Evolutionary conservation across 139 green algal species (phyloP).

Genomic region (Chlamydomonas schloesseri): DNA sequence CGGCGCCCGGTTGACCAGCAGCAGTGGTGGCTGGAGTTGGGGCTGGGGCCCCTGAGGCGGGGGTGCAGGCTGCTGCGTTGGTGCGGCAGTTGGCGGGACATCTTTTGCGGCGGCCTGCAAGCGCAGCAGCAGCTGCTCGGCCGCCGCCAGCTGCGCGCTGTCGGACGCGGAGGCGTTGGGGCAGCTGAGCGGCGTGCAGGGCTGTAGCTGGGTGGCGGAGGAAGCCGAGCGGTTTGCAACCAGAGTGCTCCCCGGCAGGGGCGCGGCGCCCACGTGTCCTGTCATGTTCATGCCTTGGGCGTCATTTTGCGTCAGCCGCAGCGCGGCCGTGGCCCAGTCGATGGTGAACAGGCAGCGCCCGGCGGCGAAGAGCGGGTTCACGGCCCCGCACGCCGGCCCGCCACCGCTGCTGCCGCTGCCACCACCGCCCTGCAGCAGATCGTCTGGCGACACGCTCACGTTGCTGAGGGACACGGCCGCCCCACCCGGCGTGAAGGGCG

Average conservation of each 20-base stretch:
- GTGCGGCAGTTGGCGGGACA: too few species aligned
- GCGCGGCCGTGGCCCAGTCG: not conserved
- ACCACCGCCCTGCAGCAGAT: not conserved
- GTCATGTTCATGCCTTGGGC: too few species aligned
- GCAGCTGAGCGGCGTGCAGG: not conserved
- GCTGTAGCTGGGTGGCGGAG: not conserved
- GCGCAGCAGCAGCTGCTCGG: too few species aligned
- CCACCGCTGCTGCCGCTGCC: not conserved
- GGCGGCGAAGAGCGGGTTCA: conserved; percentile 23
- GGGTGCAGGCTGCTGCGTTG: too few species aligned
- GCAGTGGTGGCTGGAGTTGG: too few species aligned
- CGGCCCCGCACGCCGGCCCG: not conserved
- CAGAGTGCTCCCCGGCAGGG: not conserved
- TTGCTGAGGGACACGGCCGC: not conserved
- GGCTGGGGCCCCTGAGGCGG: too few species aligned
- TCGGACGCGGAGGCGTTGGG: not conserved
- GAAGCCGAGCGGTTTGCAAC: not conserved
- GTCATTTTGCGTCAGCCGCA: not conserved
- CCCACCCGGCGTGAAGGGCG: conserved; percentile 11
- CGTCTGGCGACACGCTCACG: not conserved
- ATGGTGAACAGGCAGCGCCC: conserved; percentile 29
- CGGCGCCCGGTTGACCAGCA: not conserved
- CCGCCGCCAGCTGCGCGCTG: too few species aligned
- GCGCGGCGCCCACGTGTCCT: not conserved
- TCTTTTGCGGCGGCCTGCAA: too few species aligned